Evolutionary conservation across 2,329 filamentous ascomycete species (phyloP), one percentile per base, ranked within the genome.

Genomic region (Colletotrichum sp.): DNA sequence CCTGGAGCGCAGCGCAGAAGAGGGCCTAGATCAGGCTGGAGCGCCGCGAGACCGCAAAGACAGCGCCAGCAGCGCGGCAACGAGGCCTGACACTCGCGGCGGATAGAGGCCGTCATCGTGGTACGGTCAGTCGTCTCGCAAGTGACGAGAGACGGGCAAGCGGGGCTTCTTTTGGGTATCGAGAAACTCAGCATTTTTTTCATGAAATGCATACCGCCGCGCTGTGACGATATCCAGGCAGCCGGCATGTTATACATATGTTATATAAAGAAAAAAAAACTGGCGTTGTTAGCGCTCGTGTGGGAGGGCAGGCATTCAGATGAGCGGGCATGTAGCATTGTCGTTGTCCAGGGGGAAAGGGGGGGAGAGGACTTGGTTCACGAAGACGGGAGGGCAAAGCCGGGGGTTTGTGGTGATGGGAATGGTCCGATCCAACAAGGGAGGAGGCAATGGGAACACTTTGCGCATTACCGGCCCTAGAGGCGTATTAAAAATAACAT

Each of bases 1-100:
- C 85, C 86, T 99, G 32, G 96, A 98, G 84, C 90, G 91, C 39
- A 93, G 91, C 79, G 92, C 90, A 7, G 90, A 92, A 78, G 92
- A 93, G 82, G 86, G 85, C 4, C 81, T 86, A 9, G 85, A 85
- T 18, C 70, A 75, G 30, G 75, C 63, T 65, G 75, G 73, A 70
- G 39, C 78, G 82, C 74, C 77, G 73, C 34, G 81, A 81, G 77
- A 77, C 12, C 84, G 90, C 70, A 91, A 92, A 81, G 89, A 84
- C 28, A 92, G 90, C 78, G 83, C 86, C 76, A 89, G 88, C 48
- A 91, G 89, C 78, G 82, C 84, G 12, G 84, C 87, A 13, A 88
- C 88, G 28, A 84, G 84, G 21, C 80, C 82, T 14, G 82, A 79
- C 57, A 83, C 73, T 39, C 65, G 72, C 28, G 74, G 74, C 66